Conservation (phyloP, 768 basidiomycete species). For the Roridomyces roridus region DNA sequence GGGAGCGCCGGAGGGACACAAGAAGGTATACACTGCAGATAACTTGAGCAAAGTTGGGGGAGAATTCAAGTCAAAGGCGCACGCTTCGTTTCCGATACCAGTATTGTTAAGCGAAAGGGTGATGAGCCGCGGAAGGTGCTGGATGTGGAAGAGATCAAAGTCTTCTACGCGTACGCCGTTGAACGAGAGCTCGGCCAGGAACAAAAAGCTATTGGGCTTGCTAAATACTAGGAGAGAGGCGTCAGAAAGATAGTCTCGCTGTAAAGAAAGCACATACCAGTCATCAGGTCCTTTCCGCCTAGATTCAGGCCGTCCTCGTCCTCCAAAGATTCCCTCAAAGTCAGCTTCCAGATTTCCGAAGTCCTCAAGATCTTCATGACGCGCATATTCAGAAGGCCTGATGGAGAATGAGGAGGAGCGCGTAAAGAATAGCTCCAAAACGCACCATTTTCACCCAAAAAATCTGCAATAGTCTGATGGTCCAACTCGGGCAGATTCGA, state of each 20-base stretch:
- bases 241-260: background rate
- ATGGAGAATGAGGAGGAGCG: background rate
- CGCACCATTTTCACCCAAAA: conserved; percentile 44
- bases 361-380: conserved; percentile 52
- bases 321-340: conserved; percentile 51
- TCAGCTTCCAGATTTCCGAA: conserved; percentile 50
- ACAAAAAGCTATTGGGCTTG: conserved; percentile 56
- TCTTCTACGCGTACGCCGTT: conserved; percentile 50
- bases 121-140: conserved; percentile 57
- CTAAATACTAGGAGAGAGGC: conserved; percentile 47
- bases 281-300: conserved; percentile 46
- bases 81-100: conserved; percentile 69
- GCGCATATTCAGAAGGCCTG: conserved; percentile 55
- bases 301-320: conserved; percentile 60
- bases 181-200: conserved; percentile 57
- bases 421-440: background rate
- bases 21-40: conserved; percentile 61
- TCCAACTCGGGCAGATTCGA: conserved; percentile 32
- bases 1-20: conserved; percentile 57
- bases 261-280: conserved; percentile 38
- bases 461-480: conserved; percentile 51
- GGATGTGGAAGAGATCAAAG: conserved; percentile 56
- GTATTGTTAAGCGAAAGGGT: conserved; percentile 57
- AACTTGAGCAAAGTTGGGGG: conserved; percentile 13
- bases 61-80: conserved; percentile 24